Conservation (phyloP, 2,329 filamentous ascomycete species). For the Piedraia hortae region DNA sequence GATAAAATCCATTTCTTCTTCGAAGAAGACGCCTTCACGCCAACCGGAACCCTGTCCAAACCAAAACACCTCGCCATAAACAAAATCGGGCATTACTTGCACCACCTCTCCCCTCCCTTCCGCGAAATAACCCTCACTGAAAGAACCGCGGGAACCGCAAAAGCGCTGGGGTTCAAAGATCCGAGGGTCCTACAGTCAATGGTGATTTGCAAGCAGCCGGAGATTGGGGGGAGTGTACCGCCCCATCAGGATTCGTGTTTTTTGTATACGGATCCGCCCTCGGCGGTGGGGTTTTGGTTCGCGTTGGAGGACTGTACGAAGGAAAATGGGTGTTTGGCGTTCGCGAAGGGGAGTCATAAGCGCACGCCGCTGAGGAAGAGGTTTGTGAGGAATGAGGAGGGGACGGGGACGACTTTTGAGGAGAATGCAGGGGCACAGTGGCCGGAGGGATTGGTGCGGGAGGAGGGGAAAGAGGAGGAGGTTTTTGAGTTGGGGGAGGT, state of each 20-base stretch:
- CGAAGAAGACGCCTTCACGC: conserved; percentile 69
- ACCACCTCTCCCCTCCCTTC: conserved; percentile 20
- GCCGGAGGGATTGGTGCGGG: conserved; percentile 15
- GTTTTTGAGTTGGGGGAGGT: conserved; percentile 62
- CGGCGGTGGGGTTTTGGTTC: conserved; percentile 90
- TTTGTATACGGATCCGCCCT: conserved; percentile 66
- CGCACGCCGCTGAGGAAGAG: conserved; percentile 42
- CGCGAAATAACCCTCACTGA: conserved; percentile 25
- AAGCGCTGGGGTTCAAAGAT: conserved; percentile 43
- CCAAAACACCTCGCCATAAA: conserved; percentile 72
- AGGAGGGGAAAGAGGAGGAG: conserved; percentile 18
- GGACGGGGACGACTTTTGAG: conserved; percentile 29
- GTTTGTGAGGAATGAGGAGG: conserved; percentile 38
- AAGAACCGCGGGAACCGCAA: conserved; percentile 35
- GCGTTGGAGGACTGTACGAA: conserved; percentile 73
- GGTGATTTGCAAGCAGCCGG: conserved; percentile 95
- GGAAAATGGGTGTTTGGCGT: conserved; percentile 71
- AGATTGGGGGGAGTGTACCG: conserved; percentile 76
- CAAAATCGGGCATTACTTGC: conserved; percentile 25
- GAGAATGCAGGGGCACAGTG: conserved; percentile 35
- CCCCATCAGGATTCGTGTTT: conserved; percentile 86
- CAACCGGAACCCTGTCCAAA: conserved; percentile 34
- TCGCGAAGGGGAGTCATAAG: conserved; percentile 56
- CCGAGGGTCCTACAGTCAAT: conserved; percentile 72
- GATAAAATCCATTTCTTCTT: conserved; percentile 95